Evolutionary conservation across 352 stramenopile genomes (phyloP).

Genomic region (Globisporangium nunn): DNA sequence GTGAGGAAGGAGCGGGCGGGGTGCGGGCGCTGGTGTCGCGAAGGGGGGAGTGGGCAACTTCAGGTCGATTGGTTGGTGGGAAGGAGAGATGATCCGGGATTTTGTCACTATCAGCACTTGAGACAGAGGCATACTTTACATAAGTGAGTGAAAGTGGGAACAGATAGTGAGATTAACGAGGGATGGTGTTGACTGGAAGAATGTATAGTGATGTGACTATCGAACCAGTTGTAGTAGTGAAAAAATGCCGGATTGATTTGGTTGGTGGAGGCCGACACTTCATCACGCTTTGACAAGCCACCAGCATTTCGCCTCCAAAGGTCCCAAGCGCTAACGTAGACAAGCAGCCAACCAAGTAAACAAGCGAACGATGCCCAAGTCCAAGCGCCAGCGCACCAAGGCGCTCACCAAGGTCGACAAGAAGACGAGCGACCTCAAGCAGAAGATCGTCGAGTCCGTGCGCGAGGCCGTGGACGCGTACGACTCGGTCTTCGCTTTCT

Average conservation of each 20-base stretch:
- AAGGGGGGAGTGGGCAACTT: background rate
- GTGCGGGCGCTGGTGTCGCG: background rate
- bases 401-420: constrained; percentile 94
- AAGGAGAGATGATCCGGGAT: background rate
- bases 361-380: constrained; percentile 67
- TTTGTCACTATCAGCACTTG: background rate
- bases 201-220: background rate
- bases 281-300: constrained; percentile 11
- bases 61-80: constrained; percentile 33
- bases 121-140: background rate
- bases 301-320: constrained; percentile 8
- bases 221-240: background rate
- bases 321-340: background rate
- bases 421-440: constrained; percentile 95
- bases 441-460: constrained; percentile 91
- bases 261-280: constrained; percentile 31
- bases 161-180: too few species aligned
- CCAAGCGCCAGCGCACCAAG: constrained; percentile 83
- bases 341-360: background rate
- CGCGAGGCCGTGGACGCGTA: constrained; percentile 92
- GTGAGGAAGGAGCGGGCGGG: background rate
- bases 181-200: background rate
- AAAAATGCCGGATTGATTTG: constrained; percentile 20
- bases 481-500: constrained; percentile 93
- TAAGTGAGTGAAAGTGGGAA: too few species aligned